phyloP scores from a whole-genome alignment of 495 filamentous ascomycete genomes.

The Hypoxylon crocopeplum region DNA sequence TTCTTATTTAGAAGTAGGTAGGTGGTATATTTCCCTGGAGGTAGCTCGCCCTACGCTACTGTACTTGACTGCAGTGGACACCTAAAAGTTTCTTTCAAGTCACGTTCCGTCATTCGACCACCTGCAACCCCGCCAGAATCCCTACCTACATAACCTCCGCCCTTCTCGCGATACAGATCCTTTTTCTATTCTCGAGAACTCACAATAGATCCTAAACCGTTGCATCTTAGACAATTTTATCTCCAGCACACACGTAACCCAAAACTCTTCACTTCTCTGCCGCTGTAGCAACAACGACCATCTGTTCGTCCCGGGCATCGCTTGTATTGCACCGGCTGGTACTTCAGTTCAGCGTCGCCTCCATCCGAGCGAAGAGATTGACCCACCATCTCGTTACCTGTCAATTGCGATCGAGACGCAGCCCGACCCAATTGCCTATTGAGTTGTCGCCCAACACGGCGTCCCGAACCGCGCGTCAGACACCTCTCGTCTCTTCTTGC shows the following conservation, averaged over 20 bases:
- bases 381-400: conserved; percentile 33
- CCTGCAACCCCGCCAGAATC: conserved; percentile 44
- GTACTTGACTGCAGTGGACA: conserved; percentile 35
- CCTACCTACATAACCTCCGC: conserved; percentile 44
- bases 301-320: conserved; percentile 8
- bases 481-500: conserved; percentile 38
- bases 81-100: conserved; percentile 38
- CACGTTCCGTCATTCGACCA: conserved; percentile 43
- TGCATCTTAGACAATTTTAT: conserved; percentile 23
- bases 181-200: conserved; percentile 28
- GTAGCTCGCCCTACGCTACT: conserved; percentile 29
- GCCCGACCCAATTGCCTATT: conserved; percentile 36
- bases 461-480: conserved; percentile 36
- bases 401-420: conserved; percentile 41
- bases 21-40: conserved; percentile 13
- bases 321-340: conserved; percentile 27
- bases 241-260: conserved; percentile 2
- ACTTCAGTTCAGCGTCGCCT: conserved; percentile 32
- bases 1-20: conserved; percentile 27
- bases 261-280: not conserved
- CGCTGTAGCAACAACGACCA: conserved; percentile 1
- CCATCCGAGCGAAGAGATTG: conserved; percentile 24
- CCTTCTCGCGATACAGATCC: conserved; percentile 37
- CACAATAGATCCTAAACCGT: conserved; percentile 31
- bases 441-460: conserved; percentile 59